Evolutionary conservation across 257 asterid species (phyloP).

Genomic region (Linaria vulgaris): DNA sequence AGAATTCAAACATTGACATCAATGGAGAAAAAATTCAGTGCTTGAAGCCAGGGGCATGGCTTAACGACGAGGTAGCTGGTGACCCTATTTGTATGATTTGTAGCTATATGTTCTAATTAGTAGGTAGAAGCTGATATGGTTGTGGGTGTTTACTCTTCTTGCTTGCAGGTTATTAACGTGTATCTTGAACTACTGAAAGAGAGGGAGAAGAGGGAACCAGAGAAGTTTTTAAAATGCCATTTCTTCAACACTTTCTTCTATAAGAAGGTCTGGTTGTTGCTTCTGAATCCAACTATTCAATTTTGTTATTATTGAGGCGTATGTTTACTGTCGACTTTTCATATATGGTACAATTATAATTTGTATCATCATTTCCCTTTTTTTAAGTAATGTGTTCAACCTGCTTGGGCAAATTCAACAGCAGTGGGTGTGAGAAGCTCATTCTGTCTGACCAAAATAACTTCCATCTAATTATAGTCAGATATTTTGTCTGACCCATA

Average conservation of each 20-base stretch:
- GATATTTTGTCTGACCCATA: background rate
- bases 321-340: background rate
- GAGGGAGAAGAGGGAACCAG: slow-evolving; percentile 57
- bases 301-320: background rate
- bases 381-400: too few relatives aligned
- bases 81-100: slow-evolving; percentile 8
- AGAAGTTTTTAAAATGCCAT: slow-evolving; percentile 62
- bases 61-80: slow-evolving; percentile 83
- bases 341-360: too few relatives aligned
- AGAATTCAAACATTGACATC: slow-evolving; percentile 68
- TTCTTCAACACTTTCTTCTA: slow-evolving; percentile 75
- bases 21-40: slow-evolving; percentile 76
- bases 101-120: slow-evolving; percentile 2
- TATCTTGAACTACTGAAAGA: slow-evolving; percentile 64
- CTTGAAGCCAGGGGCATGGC: slow-evolving; percentile 73
- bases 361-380: too few relatives aligned
- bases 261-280: slow-evolving; percentile 63
- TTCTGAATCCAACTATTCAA: slow-evolving; percentile 7
- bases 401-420: too few relatives aligned
- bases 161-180: slow-evolving; percentile 58
- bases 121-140: slow-evolving; percentile 7
- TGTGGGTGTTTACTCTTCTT: slow-evolving; percentile 8
- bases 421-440: too few relatives aligned
- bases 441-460: background rate
- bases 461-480: background rate